Evolutionary conservation across 768 basidiomycete genomes (phyloP), one percentile per base, ranked within the genome.

Genomic region (Trametes cubensis): DNA sequence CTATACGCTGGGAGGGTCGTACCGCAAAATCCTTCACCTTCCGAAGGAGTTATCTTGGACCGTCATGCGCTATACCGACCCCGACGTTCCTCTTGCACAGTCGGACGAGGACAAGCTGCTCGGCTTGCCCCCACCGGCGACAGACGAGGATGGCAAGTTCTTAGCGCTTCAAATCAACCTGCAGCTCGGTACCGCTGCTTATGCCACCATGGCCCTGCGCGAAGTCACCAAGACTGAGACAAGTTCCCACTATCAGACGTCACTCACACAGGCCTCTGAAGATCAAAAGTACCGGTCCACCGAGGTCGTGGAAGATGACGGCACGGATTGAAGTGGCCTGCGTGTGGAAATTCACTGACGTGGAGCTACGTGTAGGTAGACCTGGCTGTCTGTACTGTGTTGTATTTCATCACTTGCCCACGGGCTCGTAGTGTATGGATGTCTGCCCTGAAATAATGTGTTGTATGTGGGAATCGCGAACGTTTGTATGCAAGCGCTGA

Each of bases 151-250:
- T 49, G 95, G 95, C 25, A 88, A 85, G 69, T 96, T 96, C 73
- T 79, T 87, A 74, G 95, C 96, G 4, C 77, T 99, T 39, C 95
- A 95, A 70, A 85, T 99, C 63, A 77, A 87, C 41, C 75, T 98
- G 56, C 85, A 82, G n/a, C 83, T 99, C 17, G 94, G 92, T 15
- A 93, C 94, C 7, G 91, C 94, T 0, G 89, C 94, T 5, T 99
- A 98, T 75, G 97, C 97, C 2, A 99, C 97, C 2, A 99, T 99
- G 97, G 96, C 95, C 4, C 74, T 99, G 67, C 85, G 94, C 44
- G 94, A 97, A 76, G 85, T 97, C 46, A 94, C 95, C 15, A 98
- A 96, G 78, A 92, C 90, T 38, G 95, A 98, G 70, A 98, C 95
- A 20, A 94, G 93, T 72, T 89, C 94, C 42, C 94, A 94, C 69